Evolutionary conservation across 2,329 filamentous ascomycete genomes (phyloP).

Genomic region (Blastomyces parvus): DNA sequence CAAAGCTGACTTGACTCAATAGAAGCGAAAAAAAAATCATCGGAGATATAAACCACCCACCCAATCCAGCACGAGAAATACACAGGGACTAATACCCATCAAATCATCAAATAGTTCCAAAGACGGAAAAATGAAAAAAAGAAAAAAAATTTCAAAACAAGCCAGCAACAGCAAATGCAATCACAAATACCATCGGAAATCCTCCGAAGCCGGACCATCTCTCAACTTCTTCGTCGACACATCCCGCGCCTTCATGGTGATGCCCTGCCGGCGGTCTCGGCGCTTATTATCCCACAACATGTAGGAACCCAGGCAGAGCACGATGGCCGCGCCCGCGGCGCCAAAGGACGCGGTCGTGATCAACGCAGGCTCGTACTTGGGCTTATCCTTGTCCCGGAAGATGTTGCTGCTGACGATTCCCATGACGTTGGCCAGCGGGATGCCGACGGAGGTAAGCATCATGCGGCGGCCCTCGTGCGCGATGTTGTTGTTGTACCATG

Average conservation of each 20-base stretch:
- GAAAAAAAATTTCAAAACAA: not conserved
- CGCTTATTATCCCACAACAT: slow-evolving; percentile 58
- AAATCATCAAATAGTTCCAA: no score
- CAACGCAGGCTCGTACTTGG: slow-evolving; percentile 57
- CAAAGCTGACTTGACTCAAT: no score
- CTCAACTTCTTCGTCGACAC: slow-evolving; percentile 48
- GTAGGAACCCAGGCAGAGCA: slow-evolving; percentile 48
- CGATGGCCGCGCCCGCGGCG: slow-evolving; percentile 47
- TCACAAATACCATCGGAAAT: slow-evolving; percentile 50
- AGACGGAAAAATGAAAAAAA: no score
- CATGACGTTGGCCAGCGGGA: slow-evolving; percentile 69
- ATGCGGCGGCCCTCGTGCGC: slow-evolving; percentile 65
- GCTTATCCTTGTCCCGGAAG: slow-evolving; percentile 53
- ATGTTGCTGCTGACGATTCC: slow-evolving; percentile 61
- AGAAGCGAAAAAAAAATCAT: no score
- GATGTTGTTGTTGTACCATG: slow-evolving; percentile 77
- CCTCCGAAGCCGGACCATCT: slow-evolving; percentile 44
- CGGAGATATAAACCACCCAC: no score
- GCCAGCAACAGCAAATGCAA: not conserved
- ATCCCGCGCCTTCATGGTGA: slow-evolving; percentile 47
- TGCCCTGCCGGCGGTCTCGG: slow-evolving; percentile 48
- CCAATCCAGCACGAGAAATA: no score
- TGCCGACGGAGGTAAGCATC: slow-evolving; percentile 59
- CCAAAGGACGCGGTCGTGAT: slow-evolving; percentile 57
- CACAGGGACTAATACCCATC: no score